phyloP scores from a whole-genome alignment of 768 basidiomycete species.

The Tubosaeta sp. region DNA sequence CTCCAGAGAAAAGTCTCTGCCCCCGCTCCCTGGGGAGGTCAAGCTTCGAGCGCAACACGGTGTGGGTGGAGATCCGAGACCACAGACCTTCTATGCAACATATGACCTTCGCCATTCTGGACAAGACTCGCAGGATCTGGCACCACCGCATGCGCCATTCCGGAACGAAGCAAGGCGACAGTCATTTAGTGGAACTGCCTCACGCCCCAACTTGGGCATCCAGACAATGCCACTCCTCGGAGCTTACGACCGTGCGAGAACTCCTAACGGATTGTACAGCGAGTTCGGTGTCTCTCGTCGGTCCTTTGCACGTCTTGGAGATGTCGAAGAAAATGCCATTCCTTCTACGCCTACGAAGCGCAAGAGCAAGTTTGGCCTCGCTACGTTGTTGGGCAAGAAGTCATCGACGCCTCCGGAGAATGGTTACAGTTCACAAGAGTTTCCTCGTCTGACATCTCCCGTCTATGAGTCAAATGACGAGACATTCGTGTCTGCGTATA shows the following conservation, averaged over 20 bases:
- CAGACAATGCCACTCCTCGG: conserved; percentile 47
- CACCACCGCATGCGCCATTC: conserved; percentile 64
- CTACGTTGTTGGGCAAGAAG: conserved; percentile 62
- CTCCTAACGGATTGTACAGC: conserved; percentile 47
- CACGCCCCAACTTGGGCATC: conserved; percentile 48
- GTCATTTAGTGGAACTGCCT: conserved; percentile 67
- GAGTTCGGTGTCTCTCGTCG: conserved; percentile 70
- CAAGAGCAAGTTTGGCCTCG: conserved; percentile 69
- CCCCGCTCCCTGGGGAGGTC: conserved; percentile 65
- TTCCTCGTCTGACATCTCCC: conserved; percentile 45
- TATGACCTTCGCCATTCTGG: conserved; percentile 55
- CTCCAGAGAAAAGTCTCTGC: conserved; percentile 69
- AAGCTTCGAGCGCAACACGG: conserved; percentile 36
- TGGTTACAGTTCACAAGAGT: conserved; percentile 40
- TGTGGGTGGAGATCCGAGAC: conserved; percentile 42
- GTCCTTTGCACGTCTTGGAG: conserved; percentile 43
- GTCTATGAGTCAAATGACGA: conserved; percentile 50
- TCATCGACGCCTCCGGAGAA: conserved; percentile 28
- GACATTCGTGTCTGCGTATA: conserved; percentile 40
- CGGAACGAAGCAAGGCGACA: conserved; percentile 61
- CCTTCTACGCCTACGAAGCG: conserved; percentile 50
- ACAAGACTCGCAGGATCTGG: conserved; percentile 42
- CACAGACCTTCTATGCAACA: conserved; percentile 61
- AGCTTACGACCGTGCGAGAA: conserved; percentile 33
- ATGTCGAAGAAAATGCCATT: conserved; percentile 25